Percentiles rank a stretch among this genome's conserved stretches.
phyloP scores from a whole-genome alignment of 257 asterid genomes.

The Solanum sejunctum region DNA sequence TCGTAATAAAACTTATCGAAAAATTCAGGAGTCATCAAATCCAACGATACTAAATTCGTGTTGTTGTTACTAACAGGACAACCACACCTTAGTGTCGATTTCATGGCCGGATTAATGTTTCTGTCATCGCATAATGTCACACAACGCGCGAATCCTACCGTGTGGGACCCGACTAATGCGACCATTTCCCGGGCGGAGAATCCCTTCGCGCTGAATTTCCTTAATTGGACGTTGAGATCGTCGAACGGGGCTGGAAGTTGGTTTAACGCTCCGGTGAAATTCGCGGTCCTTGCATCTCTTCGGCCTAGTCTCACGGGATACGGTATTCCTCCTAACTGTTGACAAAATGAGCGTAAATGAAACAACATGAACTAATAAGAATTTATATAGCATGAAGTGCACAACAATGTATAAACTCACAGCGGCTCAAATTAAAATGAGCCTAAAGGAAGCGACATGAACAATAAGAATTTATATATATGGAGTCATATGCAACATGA shows the following conservation, averaged over 20 bases:
- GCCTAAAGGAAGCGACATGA: background rate
- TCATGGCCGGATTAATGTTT: background rate
- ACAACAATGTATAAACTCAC: background rate
- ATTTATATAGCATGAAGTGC: background rate
- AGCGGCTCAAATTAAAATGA: too few relatives aligned
- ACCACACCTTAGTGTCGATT: background rate
- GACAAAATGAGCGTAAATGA: background rate
- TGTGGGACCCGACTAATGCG: background rate
- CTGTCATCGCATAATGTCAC: background rate
- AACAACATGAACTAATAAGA: background rate
- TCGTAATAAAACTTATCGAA: background rate
- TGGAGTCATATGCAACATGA: background rate
- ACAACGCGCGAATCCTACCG: background rate
- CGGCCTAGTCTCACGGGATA: background rate
- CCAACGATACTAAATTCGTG: background rate
- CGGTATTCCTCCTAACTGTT: background rate
- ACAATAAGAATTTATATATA: background rate
- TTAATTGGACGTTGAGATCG: background rate
- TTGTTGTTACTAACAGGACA: background rate
- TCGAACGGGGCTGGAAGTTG: slow-evolving; percentile 2
- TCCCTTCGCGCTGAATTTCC: background rate
- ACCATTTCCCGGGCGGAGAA: background rate
- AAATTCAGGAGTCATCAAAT: background rate
- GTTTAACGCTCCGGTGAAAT: background rate
- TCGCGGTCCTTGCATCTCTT: background rate